These are phyloP conservation scores for Lichina pygmaea DNA, from an alignment of 495 filamentous ascomycete genomes.

Conservation along the genomic window DNA sequence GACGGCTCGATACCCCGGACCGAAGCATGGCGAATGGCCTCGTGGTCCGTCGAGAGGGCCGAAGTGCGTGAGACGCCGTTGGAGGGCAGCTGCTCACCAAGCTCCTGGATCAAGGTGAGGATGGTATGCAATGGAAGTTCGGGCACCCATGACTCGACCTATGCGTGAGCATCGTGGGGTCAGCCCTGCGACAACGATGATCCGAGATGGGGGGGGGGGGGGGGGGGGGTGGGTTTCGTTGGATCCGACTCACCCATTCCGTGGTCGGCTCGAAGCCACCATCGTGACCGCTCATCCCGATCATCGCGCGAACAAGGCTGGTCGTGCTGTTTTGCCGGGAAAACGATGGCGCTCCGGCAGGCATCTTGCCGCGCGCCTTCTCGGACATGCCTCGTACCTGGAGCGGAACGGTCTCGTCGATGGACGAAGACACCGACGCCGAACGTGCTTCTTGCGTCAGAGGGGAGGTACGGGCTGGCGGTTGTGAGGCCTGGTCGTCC, in stretches of 20 bases:
- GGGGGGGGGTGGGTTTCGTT: background rate
- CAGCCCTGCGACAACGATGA: background rate
- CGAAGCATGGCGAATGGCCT: conserved; percentile 8
- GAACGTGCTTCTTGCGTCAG: conserved; percentile 43
- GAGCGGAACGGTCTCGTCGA: conserved; percentile 61
- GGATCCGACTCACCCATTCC: conserved; percentile 27
- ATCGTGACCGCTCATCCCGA: conserved; percentile 3
- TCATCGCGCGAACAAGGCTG: conserved; percentile 36
- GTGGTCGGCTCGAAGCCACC: conserved; percentile 29
- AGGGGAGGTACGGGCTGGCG: conserved; percentile 43
- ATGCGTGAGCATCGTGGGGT: conserved; percentile 1
- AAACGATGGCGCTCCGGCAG: conserved; percentile 57
- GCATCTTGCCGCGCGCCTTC: conserved; percentile 90
- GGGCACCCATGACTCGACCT: conserved; percentile 89
- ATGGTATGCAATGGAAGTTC: conserved; percentile 79
- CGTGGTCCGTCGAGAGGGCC: background rate
- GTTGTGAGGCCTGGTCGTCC: conserved; percentile 36
- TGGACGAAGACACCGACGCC: conserved; percentile 41
- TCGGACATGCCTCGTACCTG: conserved; percentile 95
- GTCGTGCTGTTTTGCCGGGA: conserved; percentile 69
- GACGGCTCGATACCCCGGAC: conserved; percentile 46
- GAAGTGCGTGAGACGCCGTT: conserved; percentile 8
- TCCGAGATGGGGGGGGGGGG: too few relatives aligned
- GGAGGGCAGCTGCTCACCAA: conserved; percentile 16
- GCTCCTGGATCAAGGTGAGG: conserved; percentile 46